phyloP scores from a whole-genome alignment of 768 basidiomycete species.

The Pisolithus orientalis region DNA sequence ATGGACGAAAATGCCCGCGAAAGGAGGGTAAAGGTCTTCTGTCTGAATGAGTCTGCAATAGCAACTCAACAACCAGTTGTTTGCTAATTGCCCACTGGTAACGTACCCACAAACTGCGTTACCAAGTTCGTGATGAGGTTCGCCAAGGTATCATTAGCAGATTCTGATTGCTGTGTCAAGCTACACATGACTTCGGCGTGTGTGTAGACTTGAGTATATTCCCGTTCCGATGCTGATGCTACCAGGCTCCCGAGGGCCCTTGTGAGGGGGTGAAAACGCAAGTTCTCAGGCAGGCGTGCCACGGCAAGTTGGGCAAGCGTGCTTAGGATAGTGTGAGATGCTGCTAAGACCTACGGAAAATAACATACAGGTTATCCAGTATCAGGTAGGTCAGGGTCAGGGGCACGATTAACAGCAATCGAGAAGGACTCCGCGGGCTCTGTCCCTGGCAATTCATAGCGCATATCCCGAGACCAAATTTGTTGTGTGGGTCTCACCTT shows the following conservation, averaged over 20 bases:
- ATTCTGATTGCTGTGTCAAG: conserved; percentile 37
- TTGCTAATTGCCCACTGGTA: neutral
- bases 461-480: neutral
- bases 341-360: neutral
- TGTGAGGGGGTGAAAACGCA: conserved; percentile 39
- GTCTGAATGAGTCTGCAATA: conserved; percentile 50
- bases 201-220: conserved; percentile 50
- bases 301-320: conserved; percentile 55
- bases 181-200: conserved; percentile 38
- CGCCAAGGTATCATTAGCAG: conserved; percentile 40
- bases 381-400: conserved; percentile 63
- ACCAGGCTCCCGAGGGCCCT: conserved; percentile 42
- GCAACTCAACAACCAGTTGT: neutral
- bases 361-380: conserved; percentile 52
- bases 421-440: conserved; percentile 35
- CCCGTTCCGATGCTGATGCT: conserved; percentile 45
- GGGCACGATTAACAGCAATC: conserved; percentile 51
- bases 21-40: conserved; percentile 48
- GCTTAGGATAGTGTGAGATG: conserved; percentile 26
- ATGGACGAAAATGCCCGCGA: conserved; percentile 63
- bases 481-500: conserved; percentile 33
- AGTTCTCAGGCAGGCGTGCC: conserved; percentile 45
- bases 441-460: conserved; percentile 23
- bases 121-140: conserved; percentile 40
- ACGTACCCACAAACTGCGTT: conserved; percentile 47